Evolutionary conservation across 345 rosid species (phyloP).

Genomic region (Aurinia saxatilis): DNA sequence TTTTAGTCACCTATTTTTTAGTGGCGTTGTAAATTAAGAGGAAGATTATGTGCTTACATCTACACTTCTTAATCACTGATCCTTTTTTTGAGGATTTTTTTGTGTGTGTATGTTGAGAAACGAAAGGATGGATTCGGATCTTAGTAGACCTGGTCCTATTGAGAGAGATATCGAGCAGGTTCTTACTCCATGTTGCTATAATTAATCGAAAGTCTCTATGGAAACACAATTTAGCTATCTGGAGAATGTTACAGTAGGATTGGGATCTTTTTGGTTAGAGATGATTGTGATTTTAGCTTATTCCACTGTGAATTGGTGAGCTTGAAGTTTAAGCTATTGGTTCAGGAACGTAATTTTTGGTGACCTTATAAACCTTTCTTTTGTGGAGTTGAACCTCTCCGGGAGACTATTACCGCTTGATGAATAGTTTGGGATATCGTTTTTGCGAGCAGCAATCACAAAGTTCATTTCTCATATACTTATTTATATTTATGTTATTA

Average conservation of each 20-base stretch:
- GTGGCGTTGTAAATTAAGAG: constrained; percentile 33
- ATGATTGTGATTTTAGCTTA: too few relatives aligned
- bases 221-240: too few relatives aligned
- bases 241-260: too few relatives aligned
- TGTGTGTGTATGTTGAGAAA: constrained; percentile 45
- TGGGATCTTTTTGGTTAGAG: too few relatives aligned
- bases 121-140: constrained; percentile 90
- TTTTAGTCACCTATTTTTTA: constrained; percentile 62
- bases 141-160: constrained; percentile 67
- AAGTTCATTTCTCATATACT: neutral
- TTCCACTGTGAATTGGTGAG: too few relatives aligned
- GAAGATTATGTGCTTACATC: neutral
- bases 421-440: too few relatives aligned
- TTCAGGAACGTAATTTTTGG: neutral
- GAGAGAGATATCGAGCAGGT: constrained; percentile 98
- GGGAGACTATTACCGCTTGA: constrained; percentile 4
- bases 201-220: neutral
- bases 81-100: neutral
- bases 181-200: neutral
- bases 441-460: too few relatives aligned
- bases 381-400: neutral
- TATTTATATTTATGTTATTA: too few relatives aligned
- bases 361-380: neutral
- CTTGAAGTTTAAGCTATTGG: too few relatives aligned
- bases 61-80: neutral